Conservation (phyloP, 352 stramenopile genomes). For the Pseudoperonospora humuli region DNA sequence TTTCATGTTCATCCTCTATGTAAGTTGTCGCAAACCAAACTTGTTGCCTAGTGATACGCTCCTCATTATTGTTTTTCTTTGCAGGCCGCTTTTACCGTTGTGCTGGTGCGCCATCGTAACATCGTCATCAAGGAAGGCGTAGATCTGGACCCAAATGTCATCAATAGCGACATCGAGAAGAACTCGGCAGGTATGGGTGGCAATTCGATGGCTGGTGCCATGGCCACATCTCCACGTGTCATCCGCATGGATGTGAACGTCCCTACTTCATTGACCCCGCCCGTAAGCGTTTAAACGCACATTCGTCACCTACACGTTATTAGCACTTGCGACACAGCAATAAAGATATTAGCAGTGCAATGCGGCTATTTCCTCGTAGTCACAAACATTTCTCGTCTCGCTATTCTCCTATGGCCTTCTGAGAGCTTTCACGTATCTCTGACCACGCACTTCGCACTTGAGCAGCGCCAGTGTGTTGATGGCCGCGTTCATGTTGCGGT, state of each 20-base stretch:
- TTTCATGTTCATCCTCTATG: constrained; percentile 84
- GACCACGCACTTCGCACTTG: no score
- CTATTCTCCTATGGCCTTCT: no score
- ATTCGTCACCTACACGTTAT: background rate
- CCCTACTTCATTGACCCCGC: constrained; percentile 45
- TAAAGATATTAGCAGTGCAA: background rate
- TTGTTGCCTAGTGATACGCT: no score
- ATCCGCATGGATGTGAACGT: constrained; percentile 57
- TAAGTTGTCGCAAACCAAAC: constrained; percentile 46
- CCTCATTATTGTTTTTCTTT: background rate
- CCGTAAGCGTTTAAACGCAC: constrained; percentile 54
- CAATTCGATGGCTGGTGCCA: constrained; percentile 14
- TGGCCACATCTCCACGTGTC: constrained; percentile 50
- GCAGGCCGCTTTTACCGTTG: constrained; percentile 51
- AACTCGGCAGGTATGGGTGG: constrained; percentile 20
- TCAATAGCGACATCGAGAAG: constrained; percentile 45
- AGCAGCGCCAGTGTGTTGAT: no score
- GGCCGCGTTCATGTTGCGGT: no score
- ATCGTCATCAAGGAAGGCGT: constrained; percentile 78
- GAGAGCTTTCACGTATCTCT: no score
- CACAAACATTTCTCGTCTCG: no score
- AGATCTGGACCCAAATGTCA: constrained; percentile 28
- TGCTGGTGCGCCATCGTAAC: constrained; percentile 68
- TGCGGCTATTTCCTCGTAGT: no score
- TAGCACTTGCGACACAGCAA: background rate